These are phyloP conservation scores for Dryadomyces sulphureus DNA, from an alignment of 2,329 filamentous ascomycete genomes.

Conservation along the genomic window DNA sequence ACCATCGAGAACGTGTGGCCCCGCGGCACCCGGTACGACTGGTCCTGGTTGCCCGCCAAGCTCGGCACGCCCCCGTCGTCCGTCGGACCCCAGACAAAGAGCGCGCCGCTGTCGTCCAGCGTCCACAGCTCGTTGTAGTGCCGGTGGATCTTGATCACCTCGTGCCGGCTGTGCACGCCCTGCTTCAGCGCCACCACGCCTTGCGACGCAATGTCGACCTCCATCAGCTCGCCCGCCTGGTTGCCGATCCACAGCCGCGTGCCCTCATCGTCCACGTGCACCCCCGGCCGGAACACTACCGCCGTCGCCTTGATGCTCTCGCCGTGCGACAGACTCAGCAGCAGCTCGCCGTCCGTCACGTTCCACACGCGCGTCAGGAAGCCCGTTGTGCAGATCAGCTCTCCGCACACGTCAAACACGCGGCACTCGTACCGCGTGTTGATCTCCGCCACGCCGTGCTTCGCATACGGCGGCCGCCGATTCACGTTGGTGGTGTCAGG, in stretches of 20 bases:
- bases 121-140: conserved; percentile 89
- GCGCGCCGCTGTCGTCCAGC: conserved; percentile 72
- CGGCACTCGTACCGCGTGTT: conserved; percentile 75
- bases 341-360: conserved; percentile 61
- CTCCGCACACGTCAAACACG: conserved; percentile 75
- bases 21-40: conserved; percentile 62
- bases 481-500: conserved; percentile 79
- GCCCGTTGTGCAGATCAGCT: conserved; percentile 74
- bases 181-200: conserved; percentile 53
- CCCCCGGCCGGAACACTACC: conserved; percentile 71
- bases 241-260: conserved; percentile 79
- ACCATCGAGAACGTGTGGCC: conserved; percentile 82
- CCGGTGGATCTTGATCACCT: conserved; percentile 73
- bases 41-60: conserved; percentile 53
- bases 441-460: conserved; percentile 60
- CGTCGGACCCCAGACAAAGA: conserved; percentile 79
- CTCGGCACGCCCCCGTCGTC: conserved; percentile 51
- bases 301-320: conserved; percentile 74
- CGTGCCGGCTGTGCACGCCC: conserved; percentile 60
- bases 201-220: conserved; percentile 68
- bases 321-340: conserved; percentile 69
- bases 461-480: conserved; percentile 63
- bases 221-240: conserved; percentile 73
- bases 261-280: conserved; percentile 66
- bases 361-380: conserved; percentile 83